Evolutionary conservation across 2,329 filamentous ascomycete genomes (phyloP).

Genomic region (Massarina eburnea): DNA sequence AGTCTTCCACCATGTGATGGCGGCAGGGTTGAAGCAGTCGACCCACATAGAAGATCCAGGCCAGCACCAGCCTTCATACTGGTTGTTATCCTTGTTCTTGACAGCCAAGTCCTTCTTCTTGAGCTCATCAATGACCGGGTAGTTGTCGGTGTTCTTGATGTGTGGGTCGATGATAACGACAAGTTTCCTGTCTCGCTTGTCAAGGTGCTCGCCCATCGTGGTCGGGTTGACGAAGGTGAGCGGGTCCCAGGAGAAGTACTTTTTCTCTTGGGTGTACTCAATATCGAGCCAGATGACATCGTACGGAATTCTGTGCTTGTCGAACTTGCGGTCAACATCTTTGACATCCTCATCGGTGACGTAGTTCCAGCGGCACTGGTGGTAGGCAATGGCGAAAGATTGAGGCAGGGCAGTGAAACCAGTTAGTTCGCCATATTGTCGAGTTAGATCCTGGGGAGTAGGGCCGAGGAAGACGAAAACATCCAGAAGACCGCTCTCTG

Average conservation of each 20-base stretch:
- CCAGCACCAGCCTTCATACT: constrained; percentile 99
- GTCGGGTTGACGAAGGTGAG: constrained; percentile 85
- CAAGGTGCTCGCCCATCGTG: constrained; percentile 85
- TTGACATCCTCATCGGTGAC: constrained; percentile 95
- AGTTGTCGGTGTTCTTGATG: constrained; percentile 87
- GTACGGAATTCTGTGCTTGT: constrained; percentile 93
- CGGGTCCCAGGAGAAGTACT: constrained; percentile 97
- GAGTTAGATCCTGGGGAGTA: constrained; percentile 77
- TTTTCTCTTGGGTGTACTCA: constrained; percentile 94
- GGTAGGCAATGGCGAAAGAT: constrained; percentile 88
- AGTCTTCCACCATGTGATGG: constrained; percentile 84
- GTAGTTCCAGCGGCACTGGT: constrained; percentile 99
- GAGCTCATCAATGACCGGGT: constrained; percentile 75
- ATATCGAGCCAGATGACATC: constrained; percentile 99
- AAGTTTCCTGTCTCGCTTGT: constrained; percentile 81
- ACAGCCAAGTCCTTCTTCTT: constrained; percentile 82
- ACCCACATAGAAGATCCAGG: constrained; percentile 96
- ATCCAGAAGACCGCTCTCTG: constrained; percentile 85
- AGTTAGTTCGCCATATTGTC: constrained; percentile 84
- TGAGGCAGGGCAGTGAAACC: constrained; percentile 90
- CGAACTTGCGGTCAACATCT: constrained; percentile 94
- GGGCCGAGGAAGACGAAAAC: constrained; percentile 94
- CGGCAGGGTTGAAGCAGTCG: constrained; percentile 92
- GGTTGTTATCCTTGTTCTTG: constrained; percentile 83
- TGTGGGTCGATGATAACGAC: constrained; percentile 96